Conservation (phyloP, 306 rosid species). For the Carpinus fangiana region DNA sequence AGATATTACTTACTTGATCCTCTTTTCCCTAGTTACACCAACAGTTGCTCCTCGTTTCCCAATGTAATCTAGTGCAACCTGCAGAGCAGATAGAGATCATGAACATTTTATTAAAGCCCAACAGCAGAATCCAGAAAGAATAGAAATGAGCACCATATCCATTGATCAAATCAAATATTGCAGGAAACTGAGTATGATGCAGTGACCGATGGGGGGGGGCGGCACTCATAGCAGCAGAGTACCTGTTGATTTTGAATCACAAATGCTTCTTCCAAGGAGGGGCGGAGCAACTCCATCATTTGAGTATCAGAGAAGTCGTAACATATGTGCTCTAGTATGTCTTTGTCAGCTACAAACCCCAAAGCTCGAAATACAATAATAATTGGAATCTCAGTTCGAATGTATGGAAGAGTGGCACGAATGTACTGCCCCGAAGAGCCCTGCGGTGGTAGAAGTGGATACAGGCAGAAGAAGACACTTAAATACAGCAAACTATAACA, state of each 20-base stretch:
- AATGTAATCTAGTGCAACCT: slow-evolving; percentile 96
- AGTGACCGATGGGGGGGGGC: not conserved
- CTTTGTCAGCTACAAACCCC: slow-evolving; percentile 95
- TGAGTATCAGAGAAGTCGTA: slow-evolving; percentile 88
- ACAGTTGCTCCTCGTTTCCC: slow-evolving; percentile 96
- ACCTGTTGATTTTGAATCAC: slow-evolving; percentile 99
- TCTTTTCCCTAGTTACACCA: slow-evolving; percentile 93
- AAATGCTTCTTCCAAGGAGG: slow-evolving; percentile 97
- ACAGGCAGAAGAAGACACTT: slow-evolving; percentile 5
- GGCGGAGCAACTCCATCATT: slow-evolving; percentile 98
- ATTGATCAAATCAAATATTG: not conserved
- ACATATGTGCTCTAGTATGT: slow-evolving; percentile 90
- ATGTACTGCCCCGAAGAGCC: slow-evolving; percentile 97
- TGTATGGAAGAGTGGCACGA: slow-evolving; percentile 91
- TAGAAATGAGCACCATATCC: not conserved
- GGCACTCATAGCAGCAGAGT: not conserved
- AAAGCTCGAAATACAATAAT: slow-evolving; percentile 93
- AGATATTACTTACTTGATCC: slow-evolving; percentile 71
- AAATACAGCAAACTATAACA: slow-evolving; percentile 2
- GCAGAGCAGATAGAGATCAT: slow-evolving; percentile 9
- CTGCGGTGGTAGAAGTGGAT: slow-evolving; percentile 37
- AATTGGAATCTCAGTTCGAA: slow-evolving; percentile 87
- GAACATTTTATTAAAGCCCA: slow-evolving; percentile 1
- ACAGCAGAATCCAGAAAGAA: not conserved
- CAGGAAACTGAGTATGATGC: not conserved